A percentile compares a stretch with the other conserved stretches of the same genome.
Evolutionary conservation across 164 flowering plant species (phyloP).

Genomic region (Tetrastigma voinierianum): DNA sequence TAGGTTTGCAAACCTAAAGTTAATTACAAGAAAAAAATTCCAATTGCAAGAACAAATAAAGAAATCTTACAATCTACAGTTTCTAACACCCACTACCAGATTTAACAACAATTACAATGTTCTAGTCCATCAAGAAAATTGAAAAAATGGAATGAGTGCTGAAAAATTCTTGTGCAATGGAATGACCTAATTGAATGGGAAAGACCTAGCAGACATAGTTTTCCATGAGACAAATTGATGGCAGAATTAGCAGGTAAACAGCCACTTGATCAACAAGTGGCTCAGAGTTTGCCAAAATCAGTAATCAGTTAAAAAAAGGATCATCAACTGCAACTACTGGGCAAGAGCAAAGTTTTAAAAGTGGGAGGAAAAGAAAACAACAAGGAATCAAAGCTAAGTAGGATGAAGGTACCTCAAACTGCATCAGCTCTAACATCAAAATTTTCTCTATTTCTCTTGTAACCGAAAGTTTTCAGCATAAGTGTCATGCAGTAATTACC

Average conservation of each 20-base stretch:
- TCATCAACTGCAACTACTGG: no score
- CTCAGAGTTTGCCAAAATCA: neutral
- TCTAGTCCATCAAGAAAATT: neutral
- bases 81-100: neutral
- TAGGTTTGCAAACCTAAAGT: no score
- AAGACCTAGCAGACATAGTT: neutral
- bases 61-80: no score
- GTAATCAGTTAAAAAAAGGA: no score
- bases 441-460: conserved; percentile 81
- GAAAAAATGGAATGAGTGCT: neutral
- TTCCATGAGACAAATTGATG: neutral
- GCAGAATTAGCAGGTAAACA: neutral
- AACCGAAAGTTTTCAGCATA: conserved; percentile 64
- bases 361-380: neutral
- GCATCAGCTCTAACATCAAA: conserved; percentile 96
- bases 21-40: no score
- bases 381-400: neutral
- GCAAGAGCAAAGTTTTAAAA: neutral
- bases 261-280: neutral
- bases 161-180: neutral
- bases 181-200: neutral
- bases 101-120: neutral
- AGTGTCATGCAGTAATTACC: conserved; percentile 76
- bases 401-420: conserved; percentile 60
- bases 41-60: no score